phyloP scores from a whole-genome alignment of 2,329 filamentous ascomycete genomes.

The Parastagonospora avenae region DNA sequence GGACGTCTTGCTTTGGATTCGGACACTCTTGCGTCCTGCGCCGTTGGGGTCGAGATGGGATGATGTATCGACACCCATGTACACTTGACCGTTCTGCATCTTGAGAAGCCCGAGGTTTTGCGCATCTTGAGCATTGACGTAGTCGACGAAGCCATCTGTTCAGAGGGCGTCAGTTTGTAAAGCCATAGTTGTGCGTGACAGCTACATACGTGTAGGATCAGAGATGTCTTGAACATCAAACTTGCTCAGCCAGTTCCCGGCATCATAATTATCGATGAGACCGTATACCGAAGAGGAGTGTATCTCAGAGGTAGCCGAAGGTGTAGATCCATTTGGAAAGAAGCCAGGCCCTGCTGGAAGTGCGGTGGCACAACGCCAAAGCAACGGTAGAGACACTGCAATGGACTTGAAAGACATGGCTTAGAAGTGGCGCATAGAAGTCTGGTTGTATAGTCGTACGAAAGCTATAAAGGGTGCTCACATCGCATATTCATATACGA shows the following conservation, averaged over 20 bases:
- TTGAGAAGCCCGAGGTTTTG: slow-evolving; percentile 39
- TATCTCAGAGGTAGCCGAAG: slow-evolving; percentile 10
- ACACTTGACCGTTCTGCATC: slow-evolving; percentile 41
- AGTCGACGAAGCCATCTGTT: slow-evolving; percentile 46
- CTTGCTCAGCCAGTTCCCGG: slow-evolving; percentile 45
- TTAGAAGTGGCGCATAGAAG: not conserved
- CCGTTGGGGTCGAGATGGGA: slow-evolving; percentile 39
- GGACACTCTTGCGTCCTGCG: slow-evolving; percentile 42
- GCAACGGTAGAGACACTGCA: slow-evolving; percentile 21
- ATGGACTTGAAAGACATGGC: slow-evolving; percentile 21
- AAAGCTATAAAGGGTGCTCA: not conserved
- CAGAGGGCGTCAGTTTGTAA: not conserved
- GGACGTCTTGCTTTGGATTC: slow-evolving; percentile 42
- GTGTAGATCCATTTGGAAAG: slow-evolving; percentile 28
- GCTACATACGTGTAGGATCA: slow-evolving; percentile 41
- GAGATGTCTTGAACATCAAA: slow-evolving; percentile 44
- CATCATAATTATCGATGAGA: slow-evolving; percentile 44
- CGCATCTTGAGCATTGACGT: slow-evolving; percentile 40
- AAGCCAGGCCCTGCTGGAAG: slow-evolving; percentile 27
- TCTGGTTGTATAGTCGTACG: slow-evolving; percentile 10
- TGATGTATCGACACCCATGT: slow-evolving; percentile 46
- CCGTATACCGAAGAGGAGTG: slow-evolving; percentile 27
- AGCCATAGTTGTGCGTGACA: not conserved
- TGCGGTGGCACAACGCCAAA: slow-evolving; percentile 27
- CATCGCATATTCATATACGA: slow-evolving; percentile 16